Evolutionary conservation across 2,329 filamentous ascomycete genomes (phyloP).

Genomic region (Hysterium pulicare): DNA sequence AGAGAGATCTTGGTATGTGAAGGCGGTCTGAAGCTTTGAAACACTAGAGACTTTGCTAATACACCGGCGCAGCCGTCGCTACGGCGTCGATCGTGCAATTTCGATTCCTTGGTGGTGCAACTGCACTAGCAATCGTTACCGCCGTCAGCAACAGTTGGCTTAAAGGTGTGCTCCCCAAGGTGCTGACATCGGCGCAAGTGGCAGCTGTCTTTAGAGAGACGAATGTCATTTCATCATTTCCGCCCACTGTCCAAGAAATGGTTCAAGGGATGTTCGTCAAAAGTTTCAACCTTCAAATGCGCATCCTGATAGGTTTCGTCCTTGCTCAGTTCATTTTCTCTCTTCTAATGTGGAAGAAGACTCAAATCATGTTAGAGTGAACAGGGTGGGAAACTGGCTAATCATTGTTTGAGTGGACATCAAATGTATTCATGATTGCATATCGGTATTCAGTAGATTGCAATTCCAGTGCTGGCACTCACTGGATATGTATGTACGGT

Average conservation of each 20-base stretch:
- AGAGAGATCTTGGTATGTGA: conserved; percentile 6
- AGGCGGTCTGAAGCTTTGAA: not conserved
- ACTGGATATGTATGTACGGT: too few species aligned
- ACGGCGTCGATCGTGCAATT: conserved; percentile 7
- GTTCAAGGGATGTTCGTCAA: conserved; percentile 3
- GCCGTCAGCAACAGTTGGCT: conserved; percentile 3
- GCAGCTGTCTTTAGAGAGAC: not conserved
- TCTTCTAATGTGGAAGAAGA: too few species aligned
- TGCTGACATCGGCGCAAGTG: conserved; percentile 2
- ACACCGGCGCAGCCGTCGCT: conserved; percentile 3
- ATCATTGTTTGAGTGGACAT: too few species aligned
- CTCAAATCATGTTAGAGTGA: too few species aligned
- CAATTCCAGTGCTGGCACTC: too few species aligned
- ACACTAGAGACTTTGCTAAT: not conserved
- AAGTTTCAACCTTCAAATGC: conserved; percentile 6
- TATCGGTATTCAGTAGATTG: too few species aligned
- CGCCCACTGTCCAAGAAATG: not conserved
- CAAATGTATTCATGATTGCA: too few species aligned
- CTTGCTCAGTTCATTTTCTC: too few species aligned
- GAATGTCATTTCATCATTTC: not conserved
- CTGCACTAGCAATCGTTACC: conserved; percentile 5
- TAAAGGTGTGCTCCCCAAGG: not conserved
- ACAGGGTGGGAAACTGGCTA: too few species aligned
- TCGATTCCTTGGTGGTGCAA: conserved; percentile 6
- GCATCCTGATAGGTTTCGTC: conserved; percentile 8